Conservation (phyloP, 306 rosid genomes). For the Castanea crenata region DNA sequence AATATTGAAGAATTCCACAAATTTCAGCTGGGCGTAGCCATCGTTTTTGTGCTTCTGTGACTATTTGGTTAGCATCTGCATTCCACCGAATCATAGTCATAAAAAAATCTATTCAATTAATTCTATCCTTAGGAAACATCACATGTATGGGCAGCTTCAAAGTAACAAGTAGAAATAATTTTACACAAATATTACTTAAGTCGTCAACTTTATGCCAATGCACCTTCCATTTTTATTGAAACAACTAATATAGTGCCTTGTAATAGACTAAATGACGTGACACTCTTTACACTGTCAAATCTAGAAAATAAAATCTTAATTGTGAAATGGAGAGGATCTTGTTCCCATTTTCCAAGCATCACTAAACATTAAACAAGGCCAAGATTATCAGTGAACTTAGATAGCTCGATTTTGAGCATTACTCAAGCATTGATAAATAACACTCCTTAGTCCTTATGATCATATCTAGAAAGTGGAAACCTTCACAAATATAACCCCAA, state of each 20-base stretch:
- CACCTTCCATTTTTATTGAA: background rate
- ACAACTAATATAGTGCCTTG: background rate
- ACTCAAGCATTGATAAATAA: background rate
- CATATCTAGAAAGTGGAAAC: too few relatives aligned
- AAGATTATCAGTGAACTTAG: background rate
- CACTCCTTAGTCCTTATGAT: background rate
- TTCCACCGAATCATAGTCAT: conserved; percentile 24
- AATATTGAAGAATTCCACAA: conserved; percentile 70
- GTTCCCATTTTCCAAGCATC: too few relatives aligned
- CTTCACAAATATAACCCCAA: too few relatives aligned
- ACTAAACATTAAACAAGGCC: background rate
- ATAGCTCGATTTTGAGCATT: background rate
- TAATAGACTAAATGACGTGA: background rate
- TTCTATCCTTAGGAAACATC: background rate
- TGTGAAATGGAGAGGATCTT: too few relatives aligned
- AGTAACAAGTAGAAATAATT: background rate
- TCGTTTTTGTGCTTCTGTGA: conserved; percentile 72
- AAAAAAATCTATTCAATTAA: background rate
- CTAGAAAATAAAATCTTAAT: background rate
- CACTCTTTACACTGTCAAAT: background rate
- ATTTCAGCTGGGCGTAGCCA: conserved; percentile 95
- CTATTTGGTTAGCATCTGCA: conserved; percentile 61
- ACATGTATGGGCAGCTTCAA: background rate
- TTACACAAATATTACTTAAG: background rate
- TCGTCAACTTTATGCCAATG: background rate